Evolutionary conservation across 1,284 basidiomycete species (phyloP).

Genomic region (Marasmius oreades): DNA sequence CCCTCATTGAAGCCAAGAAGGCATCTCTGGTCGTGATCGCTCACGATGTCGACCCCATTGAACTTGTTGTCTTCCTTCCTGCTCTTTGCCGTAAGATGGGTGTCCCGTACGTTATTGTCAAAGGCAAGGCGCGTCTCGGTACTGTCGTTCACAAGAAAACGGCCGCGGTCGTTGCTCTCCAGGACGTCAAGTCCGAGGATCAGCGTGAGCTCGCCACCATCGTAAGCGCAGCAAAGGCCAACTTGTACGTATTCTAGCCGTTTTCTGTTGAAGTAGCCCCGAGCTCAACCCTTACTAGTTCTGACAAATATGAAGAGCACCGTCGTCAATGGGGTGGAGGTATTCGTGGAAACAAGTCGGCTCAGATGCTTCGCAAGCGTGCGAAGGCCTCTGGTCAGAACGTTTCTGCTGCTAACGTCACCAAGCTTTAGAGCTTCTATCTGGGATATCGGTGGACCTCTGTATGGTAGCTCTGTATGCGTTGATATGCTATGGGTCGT

Average conservation of each 20-base stretch:
- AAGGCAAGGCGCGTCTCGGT: slow-evolving; percentile 96
- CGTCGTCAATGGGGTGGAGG: slow-evolving; percentile 96
- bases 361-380: slow-evolving; percentile 90
- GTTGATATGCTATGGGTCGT: neutral
- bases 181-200: slow-evolving; percentile 96
- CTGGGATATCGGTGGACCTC: neutral
- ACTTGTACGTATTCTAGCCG: slow-evolving; percentile 64
- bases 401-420: slow-evolving; percentile 47
- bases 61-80: slow-evolving; percentile 97
- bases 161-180: slow-evolving; percentile 84
- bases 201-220: slow-evolving; percentile 90
- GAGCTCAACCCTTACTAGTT: slow-evolving; percentile 40
- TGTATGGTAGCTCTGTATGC: neutral
- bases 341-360: slow-evolving; percentile 89
- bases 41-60: slow-evolving; percentile 98
- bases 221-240: slow-evolving; percentile 93
- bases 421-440: slow-evolving; percentile 52
- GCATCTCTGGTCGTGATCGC: slow-evolving; percentile 95
- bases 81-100: slow-evolving; percentile 99
- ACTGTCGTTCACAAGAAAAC: slow-evolving; percentile 99
- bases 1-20: slow-evolving; percentile 97
- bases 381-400: slow-evolving; percentile 85
- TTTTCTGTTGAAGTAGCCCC: neutral
- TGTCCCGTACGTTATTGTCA: slow-evolving; percentile 96
- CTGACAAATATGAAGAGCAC: slow-evolving; percentile 94